Percentiles rank a stretch among this genome's conserved stretches.
Conservation (phyloP, 2,329 filamentous ascomycete species). For the Penicillium sp. region DNA sequence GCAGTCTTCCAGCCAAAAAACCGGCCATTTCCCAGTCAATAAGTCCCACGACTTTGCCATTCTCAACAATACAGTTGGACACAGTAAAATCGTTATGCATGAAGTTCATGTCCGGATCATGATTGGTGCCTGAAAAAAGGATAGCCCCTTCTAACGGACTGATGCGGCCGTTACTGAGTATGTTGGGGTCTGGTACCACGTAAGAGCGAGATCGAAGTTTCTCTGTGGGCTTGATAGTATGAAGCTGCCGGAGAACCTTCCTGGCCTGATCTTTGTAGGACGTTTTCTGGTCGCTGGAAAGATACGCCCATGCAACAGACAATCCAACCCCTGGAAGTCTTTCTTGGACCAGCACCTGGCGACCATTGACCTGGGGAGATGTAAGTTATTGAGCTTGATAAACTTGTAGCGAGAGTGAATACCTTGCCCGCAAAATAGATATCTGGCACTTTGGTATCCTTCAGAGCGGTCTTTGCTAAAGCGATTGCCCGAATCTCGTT, state of each 20-base stretch:
- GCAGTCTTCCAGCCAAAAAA: conserved; percentile 32
- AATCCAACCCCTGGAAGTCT: conserved; percentile 40
- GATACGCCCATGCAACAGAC: conserved; percentile 39
- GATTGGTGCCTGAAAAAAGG: conserved; percentile 27
- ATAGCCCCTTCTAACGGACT: conserved; percentile 36
- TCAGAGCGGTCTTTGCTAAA: conserved; percentile 31
- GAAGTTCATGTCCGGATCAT: conserved; percentile 31
- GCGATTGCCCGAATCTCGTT: conserved; percentile 41
- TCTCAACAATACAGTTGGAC: conserved; percentile 41
- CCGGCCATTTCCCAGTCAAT: conserved; percentile 48
- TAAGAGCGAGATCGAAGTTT: conserved; percentile 19
- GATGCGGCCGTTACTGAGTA: conserved; percentile 30
- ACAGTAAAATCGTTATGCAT: conserved; percentile 44
- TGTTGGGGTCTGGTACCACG: conserved; percentile 24
- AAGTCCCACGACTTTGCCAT: conserved; percentile 41
- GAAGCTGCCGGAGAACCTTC: conserved; percentile 31
- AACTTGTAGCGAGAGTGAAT: conserved; percentile 5
- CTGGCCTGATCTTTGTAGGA: conserved; percentile 40
- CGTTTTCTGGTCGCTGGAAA: conserved; percentile 32
- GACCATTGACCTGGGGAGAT: conserved; percentile 34
- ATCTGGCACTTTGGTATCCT: conserved; percentile 33
- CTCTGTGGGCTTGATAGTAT: conserved; percentile 24
- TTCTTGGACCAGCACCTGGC: conserved; percentile 41
- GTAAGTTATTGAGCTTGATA: conserved; percentile 5
- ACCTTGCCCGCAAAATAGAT: conserved; percentile 45